Base-by-base conservation (phyloP, 2,329 filamentous ascomycete species). In the Diaporthe caulivora region DNA sequence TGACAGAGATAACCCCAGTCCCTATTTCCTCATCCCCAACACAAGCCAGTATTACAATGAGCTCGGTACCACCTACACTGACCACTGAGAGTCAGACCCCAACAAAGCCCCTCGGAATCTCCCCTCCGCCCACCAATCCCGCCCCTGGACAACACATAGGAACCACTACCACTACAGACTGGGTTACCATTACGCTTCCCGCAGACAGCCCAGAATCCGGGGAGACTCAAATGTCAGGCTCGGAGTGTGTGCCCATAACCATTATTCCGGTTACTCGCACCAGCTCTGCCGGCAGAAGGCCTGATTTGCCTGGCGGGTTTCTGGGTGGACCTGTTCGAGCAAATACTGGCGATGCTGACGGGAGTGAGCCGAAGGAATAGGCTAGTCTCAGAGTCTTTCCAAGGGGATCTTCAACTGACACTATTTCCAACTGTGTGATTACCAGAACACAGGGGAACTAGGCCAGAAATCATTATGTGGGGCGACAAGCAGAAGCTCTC, bases 211-310 rank as follows among this genome's bases (percentile, higher is more conserved):
- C 8, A 15, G 8, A 0, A 10, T 17, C n/a, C 7, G 8, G 2
- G 9, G 57, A 26, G 6, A 42, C 57, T 9, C 57, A 60, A 42
- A 42, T 10, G 8, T 10, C 37, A 10, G 21, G 8, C 21, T 65
- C 44, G 21, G 60, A 51, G 29, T 51, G 44, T 9, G 18, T 70
- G 37, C 51, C 65, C 10, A 31, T 69, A 34, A 69, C 65, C 17
- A 15, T 26, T 15, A 26, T 21, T 4, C 51, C 37, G 15, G 37
- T 57, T 1, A 10, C 24, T 18, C 8, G 10, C 34, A 34, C 17
- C 51, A 57, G 24, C 17, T 17, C 51, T 29, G 37, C 34, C 13
- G 42, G 24, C n/a, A 55, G 49, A 17, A 31, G 40, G 24, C 24
- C 13, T 17, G 24, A 57, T 9, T 2, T 57, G 1, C 54, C 54